These are phyloP conservation scores for Pestalotiopsis sp. DNA, from an alignment of 2,329 filamentous ascomycete species.

Conservation along the genomic window DNA sequence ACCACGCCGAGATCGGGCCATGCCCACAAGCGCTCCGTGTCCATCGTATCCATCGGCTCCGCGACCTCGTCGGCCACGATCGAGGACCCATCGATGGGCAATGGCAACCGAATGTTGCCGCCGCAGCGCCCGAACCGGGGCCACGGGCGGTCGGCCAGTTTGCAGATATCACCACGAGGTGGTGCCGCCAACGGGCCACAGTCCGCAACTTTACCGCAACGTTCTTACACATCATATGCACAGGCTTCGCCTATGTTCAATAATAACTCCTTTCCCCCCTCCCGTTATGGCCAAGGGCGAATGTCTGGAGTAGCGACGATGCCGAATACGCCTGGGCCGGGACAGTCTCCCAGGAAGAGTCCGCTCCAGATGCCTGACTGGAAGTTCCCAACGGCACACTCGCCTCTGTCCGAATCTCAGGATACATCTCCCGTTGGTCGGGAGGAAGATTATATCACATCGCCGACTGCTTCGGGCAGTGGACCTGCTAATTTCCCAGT, in stretches of 20 bases:
- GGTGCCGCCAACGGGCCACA: conserved; percentile 46
- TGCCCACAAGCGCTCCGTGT: conserved; percentile 75
- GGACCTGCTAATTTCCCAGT: conserved; percentile 40
- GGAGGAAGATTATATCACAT: conserved; percentile 42
- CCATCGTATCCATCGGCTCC: conserved; percentile 78
- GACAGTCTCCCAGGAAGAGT: conserved; percentile 43
- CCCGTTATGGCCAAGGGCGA: conserved; percentile 43
- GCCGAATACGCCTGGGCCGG: conserved; percentile 47
- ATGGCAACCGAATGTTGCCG: conserved; percentile 40
- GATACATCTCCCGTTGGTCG: conserved; percentile 30
- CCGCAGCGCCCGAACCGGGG: conserved; percentile 59
- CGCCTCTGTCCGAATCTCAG: conserved; percentile 39
- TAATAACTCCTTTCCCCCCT: conserved; percentile 55
- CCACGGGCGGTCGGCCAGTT: conserved; percentile 78
- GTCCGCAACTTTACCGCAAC: conserved; percentile 43
- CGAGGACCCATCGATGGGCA: conserved; percentile 46
- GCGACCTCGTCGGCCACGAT: conserved; percentile 50
- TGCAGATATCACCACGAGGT: conserved; percentile 69
- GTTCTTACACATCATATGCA: conserved; percentile 41
- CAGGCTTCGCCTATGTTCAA: conserved; percentile 56
- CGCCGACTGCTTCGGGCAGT: conserved; percentile 35
- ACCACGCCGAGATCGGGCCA: conserved; percentile 44
- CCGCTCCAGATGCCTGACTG: conserved; percentile 56
- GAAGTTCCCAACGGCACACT: conserved; percentile 55
- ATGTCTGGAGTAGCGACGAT: conserved; percentile 45